Conservation (phyloP, 176 grass and related monocot species). For the Avena insularis region DNA sequence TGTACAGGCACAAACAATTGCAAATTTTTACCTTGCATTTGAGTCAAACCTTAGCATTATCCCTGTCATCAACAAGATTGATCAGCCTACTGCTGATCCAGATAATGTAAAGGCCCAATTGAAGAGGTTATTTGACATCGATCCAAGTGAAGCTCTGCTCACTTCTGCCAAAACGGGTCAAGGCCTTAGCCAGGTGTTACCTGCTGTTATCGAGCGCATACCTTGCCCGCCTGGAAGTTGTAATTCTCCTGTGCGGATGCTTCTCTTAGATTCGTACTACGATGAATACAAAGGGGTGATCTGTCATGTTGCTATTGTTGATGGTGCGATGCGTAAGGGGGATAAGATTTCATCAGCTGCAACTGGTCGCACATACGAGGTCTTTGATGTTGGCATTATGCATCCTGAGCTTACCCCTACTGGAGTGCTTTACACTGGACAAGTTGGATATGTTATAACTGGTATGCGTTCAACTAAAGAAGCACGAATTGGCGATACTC, state of each 20-base stretch:
- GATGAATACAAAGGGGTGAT: conserved; percentile 99
- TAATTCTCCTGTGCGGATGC: conserved; percentile 86
- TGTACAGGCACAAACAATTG: conserved; percentile 97
- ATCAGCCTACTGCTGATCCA: conserved; percentile 95
- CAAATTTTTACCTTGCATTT: conserved; percentile 95
- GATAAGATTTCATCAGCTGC: conserved; percentile 90
- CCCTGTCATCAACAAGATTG: conserved; percentile 98
- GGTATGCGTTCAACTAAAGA: conserved; percentile 98
- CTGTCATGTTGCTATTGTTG: conserved; percentile 95
- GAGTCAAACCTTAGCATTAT: conserved; percentile 86
- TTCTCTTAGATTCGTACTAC: conserved; percentile 96
- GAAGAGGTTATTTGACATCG: conserved; percentile 90
- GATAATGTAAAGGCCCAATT: conserved; percentile 88
- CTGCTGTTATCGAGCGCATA: conserved; percentile 82
- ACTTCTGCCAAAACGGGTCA: conserved; percentile 97
- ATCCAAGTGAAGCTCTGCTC: conserved; percentile 80
- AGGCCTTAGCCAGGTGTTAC: conserved; percentile 82
- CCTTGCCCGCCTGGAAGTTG: conserved; percentile 74
- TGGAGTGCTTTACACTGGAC: conserved; percentile 91
- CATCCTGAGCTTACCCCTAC: conserved; percentile 95
- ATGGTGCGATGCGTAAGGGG: conserved; percentile 87
- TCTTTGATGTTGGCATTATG: conserved; percentile 92
- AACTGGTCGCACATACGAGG: conserved; percentile 81
- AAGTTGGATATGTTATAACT: conserved; percentile 96
- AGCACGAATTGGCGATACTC: conserved; percentile 90